Conservation (phyloP, 805 yeast species). For the Candida verbasci region DNA sequence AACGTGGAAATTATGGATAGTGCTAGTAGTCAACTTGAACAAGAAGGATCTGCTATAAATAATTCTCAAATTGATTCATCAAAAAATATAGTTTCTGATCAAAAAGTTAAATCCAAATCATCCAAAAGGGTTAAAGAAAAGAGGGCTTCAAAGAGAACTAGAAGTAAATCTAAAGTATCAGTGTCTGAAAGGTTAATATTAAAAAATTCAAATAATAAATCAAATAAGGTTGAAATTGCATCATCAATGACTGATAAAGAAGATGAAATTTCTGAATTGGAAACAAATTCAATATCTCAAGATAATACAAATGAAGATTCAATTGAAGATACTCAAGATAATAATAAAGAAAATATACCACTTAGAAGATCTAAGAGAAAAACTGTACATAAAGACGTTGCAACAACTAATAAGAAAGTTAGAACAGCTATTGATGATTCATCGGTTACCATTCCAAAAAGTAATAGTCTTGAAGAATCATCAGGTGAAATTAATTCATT, state of each 20-base stretch:
- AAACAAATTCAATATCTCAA: constrained; percentile 7
- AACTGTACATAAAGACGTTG: background rate
- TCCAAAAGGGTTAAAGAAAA: background rate
- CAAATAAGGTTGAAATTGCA: constrained; percentile 1
- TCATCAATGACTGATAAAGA: constrained; percentile 1
- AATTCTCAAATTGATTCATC: too few relatives aligned
- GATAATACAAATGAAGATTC: constrained; percentile 7
- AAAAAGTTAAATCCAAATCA: too few relatives aligned
- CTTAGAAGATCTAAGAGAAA: constrained; percentile 2
- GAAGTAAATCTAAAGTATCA: background rate
- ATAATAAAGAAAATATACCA: constrained; percentile 1
- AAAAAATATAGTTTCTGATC: too few relatives aligned
- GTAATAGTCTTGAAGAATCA: too few relatives aligned
- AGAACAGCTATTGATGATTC: background rate
- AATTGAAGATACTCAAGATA: constrained; percentile 9
- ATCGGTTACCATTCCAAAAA: too few relatives aligned
- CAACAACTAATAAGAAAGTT: background rate
- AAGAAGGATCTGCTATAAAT: background rate
- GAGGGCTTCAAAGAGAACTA: background rate
- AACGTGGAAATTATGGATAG: too few relatives aligned
- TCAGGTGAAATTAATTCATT: too few relatives aligned
- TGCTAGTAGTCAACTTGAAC: too few relatives aligned
- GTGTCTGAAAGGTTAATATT: constrained; percentile 1
- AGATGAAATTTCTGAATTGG: constrained; percentile 7
- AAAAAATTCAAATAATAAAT: background rate